Base-by-base conservation (phyloP, 83 land plant genomes). In the Isoetes engelmannii region DNA sequence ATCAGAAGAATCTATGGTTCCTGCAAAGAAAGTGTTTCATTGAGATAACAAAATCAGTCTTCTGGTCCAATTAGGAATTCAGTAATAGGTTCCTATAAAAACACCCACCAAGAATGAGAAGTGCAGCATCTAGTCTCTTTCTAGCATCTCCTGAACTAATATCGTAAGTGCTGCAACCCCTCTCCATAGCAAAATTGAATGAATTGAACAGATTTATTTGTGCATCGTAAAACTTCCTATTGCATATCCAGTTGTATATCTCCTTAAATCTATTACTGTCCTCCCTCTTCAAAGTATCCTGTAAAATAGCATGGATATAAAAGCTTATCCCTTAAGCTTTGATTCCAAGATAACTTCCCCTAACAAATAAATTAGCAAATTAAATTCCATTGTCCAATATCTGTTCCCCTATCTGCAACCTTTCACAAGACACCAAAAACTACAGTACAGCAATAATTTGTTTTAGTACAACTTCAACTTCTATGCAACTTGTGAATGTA, bases 1-100 rank as follows among this genome's bases (percentile, higher is more conserved):
- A 75, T 90, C 96, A 60, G 86, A 88, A 62, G 84, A 84, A 69
- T 87, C 91, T 66, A 82, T 72, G 66, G 85, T 84, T 70, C 87
- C 90, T 87, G 83, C 37, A 28, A 28, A 28, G n/a, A 28, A 28
- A 2, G 37, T 28, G 37, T 28, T 28, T 28, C 37, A 28, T 28
- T 28, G 37, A 2, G 1, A 5, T 41, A 55, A 4, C 45, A 47
- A 48, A 55, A 64, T 50, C 10, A 18, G 61, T 48, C 63, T 46
- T 47, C 13, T 3, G 21, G 21, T 48, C 37, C 18, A 12, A 47
- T 48, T 43, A 42, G 10, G 43, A 4, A 15, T 42, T 62, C 37
- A 28, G 2, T 0, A 28, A 28, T 28, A 10, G 19, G 4, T 5
- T 6, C 17, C 13, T 64, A 5, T 65, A 69, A 75, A 42, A 74